These are phyloP conservation scores for Acanthamoeba culbertsoni DNA, from an alignment of 208 protist genomes.

Conservation along the genomic window DNA sequence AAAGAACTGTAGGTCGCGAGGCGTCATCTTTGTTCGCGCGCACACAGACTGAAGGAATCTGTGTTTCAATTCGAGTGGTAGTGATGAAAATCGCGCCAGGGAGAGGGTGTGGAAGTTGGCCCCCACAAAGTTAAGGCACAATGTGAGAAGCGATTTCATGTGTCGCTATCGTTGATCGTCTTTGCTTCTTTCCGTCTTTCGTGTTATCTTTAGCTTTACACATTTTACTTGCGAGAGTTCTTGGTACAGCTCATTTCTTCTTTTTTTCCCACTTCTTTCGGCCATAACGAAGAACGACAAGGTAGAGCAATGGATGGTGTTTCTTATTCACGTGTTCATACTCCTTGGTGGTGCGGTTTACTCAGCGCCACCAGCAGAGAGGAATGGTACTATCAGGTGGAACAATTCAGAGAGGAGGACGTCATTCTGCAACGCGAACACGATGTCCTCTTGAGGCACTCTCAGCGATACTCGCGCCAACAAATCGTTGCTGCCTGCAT, in stretches of 20 bases:
- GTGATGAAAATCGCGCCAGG: neutral
- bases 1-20: neutral
- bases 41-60: neutral
- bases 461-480: neutral
- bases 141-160: neutral
- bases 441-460: neutral
- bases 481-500: slow-evolving; percentile 3
- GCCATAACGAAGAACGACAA: neutral
- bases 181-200: too few relatives aligned
- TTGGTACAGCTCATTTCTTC: neutral
- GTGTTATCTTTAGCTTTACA: neutral
- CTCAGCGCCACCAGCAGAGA: neutral
- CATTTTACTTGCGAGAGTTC: too few relatives aligned
- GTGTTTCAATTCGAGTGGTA: neutral
- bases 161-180: too few relatives aligned
- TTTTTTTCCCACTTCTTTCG: neutral
- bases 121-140: neutral
- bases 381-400: slow-evolving; percentile 13
- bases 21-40: neutral
- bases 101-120: neutral
- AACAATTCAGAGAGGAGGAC: slow-evolving; percentile 5
- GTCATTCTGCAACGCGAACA: slow-evolving; percentile 8
- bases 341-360: neutral
- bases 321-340: neutral
- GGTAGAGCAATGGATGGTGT: neutral